These are phyloP conservation scores for Stephania yunnanensis DNA, from an alignment of 164 flowering plant species.

Conservation along the genomic window DNA sequence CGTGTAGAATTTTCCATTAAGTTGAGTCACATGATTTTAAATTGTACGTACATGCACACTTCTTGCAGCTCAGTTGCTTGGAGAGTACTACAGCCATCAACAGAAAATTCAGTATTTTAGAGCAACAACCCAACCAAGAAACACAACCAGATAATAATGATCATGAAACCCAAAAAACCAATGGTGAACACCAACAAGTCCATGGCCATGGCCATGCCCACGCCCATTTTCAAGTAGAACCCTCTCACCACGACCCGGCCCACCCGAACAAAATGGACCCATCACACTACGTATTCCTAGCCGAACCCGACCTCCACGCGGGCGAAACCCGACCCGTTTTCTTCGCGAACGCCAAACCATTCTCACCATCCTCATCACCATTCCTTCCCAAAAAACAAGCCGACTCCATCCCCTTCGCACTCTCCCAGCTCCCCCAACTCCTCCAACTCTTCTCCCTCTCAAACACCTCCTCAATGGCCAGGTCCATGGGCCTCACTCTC, in stretches of 20 bases:
- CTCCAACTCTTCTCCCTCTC: constrained; percentile 2
- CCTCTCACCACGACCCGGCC: background rate
- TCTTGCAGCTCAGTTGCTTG: background rate
- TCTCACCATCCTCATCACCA: background rate
- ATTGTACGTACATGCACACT: too few relatives aligned
- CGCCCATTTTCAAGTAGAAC: background rate
- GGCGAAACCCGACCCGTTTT: background rate
- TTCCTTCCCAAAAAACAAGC: background rate
- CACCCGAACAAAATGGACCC: constrained; percentile 1
- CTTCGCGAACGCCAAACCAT: background rate
- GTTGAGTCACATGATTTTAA: too few relatives aligned
- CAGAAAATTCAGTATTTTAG: background rate
- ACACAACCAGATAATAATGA: background rate
- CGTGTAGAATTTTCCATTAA: too few relatives aligned
- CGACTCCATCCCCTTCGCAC: constrained; percentile 7
- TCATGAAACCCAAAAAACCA: background rate
- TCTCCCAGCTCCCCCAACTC: background rate
- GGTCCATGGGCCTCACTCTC: constrained; percentile 1
- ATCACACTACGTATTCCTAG: background rate
- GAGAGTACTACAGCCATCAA: background rate
- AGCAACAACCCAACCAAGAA: background rate
- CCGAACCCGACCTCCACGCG: background rate
- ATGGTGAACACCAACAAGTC: background rate
- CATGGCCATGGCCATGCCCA: background rate
- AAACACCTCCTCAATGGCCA: background rate